These are phyloP conservation scores for Paramyrothecium roridum DNA, from an alignment of 2,329 filamentous ascomycete genomes.

Conservation along the genomic window DNA sequence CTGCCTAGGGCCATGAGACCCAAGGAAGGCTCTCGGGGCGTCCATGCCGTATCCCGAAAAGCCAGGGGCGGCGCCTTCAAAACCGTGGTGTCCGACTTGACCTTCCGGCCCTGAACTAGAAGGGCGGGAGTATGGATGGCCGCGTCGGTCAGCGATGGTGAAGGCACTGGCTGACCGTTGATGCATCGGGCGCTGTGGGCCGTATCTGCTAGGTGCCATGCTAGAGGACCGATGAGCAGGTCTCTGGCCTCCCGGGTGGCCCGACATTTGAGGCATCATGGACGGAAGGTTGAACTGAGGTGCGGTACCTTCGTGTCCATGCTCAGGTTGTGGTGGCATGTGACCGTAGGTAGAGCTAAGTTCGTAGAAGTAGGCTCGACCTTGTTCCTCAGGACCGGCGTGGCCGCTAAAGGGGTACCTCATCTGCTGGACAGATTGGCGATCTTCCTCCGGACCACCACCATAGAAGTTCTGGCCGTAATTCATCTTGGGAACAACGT, in stretches of 20 bases:
- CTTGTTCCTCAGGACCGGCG: neutral
- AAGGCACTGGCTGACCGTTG: slow-evolving; percentile 18
- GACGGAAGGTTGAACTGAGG: neutral
- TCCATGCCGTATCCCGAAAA: slow-evolving; percentile 4
- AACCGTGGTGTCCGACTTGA: neutral
- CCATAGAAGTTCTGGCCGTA: neutral
- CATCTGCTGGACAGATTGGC: neutral
- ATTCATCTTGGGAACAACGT: slow-evolving; percentile 17
- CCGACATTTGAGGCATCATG: neutral
- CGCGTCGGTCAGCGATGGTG: slow-evolving; percentile 8
- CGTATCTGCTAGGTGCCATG: neutral
- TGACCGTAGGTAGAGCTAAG: neutral
- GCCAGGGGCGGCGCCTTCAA: slow-evolving; percentile 1
- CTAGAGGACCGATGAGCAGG: neutral
- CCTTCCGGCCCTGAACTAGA: slow-evolving; percentile 13
- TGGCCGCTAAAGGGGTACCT: neutral
- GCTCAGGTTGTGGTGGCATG: neutral
- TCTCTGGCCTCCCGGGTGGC: neutral
- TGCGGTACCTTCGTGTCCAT: neutral
- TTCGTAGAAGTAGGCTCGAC: neutral
- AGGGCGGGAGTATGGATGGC: slow-evolving; percentile 7
- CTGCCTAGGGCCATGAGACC: neutral
- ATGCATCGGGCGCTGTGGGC: slow-evolving; percentile 11
- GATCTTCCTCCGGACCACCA: neutral
- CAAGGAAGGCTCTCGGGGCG: neutral